These are phyloP conservation scores for Pascua sp. DNA, from an alignment of 1,284 basidiomycete genomes.

Conservation along the genomic window DNA sequence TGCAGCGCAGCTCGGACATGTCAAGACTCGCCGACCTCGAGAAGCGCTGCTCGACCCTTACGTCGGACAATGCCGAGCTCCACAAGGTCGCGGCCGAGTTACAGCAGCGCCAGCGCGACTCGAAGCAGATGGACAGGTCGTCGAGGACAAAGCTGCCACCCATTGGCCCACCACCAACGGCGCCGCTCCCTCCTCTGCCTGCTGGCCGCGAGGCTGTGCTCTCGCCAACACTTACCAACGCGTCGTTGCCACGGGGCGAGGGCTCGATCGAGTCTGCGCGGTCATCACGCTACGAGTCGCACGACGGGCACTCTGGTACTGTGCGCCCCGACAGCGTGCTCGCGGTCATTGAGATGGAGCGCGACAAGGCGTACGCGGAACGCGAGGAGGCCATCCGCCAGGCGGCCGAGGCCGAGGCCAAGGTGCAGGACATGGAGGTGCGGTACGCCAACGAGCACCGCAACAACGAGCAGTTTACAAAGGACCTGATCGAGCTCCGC, in stretches of 20 bases:
- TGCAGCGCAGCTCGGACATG: slow-evolving; percentile 28
- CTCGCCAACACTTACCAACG: slow-evolving; percentile 17
- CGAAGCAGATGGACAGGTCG: slow-evolving; percentile 15
- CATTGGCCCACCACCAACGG: slow-evolving; percentile 41
- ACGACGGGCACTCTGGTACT: slow-evolving; percentile 10
- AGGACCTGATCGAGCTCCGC: slow-evolving; percentile 24
- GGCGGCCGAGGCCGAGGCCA: slow-evolving; percentile 11
- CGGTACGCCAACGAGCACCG: slow-evolving; percentile 14
- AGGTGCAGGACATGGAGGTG: slow-evolving; percentile 11
- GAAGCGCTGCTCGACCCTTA: slow-evolving; percentile 13
- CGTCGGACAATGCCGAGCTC: slow-evolving; percentile 17
- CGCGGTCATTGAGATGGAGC: slow-evolving; percentile 12
- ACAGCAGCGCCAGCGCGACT: slow-evolving; percentile 32
- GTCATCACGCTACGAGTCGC: slow-evolving; percentile 18
- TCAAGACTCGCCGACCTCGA: slow-evolving; percentile 34
- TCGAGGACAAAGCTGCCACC: slow-evolving; percentile 31
- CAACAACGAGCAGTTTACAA: slow-evolving; percentile 20
- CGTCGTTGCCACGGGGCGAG: slow-evolving; percentile 11
- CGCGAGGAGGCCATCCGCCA: slow-evolving; percentile 15
- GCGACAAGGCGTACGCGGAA: slow-evolving; percentile 16
- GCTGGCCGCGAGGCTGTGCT: slow-evolving; percentile 20
- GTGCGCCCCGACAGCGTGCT: slow-evolving; percentile 13
- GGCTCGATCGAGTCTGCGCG: slow-evolving; percentile 15
- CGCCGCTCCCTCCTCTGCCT: slow-evolving; percentile 41
- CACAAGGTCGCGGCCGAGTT: slow-evolving; percentile 24